Base-by-base conservation (phyloP, 352 stramenopile species). In the Phytophthora tentaculata region DNA sequence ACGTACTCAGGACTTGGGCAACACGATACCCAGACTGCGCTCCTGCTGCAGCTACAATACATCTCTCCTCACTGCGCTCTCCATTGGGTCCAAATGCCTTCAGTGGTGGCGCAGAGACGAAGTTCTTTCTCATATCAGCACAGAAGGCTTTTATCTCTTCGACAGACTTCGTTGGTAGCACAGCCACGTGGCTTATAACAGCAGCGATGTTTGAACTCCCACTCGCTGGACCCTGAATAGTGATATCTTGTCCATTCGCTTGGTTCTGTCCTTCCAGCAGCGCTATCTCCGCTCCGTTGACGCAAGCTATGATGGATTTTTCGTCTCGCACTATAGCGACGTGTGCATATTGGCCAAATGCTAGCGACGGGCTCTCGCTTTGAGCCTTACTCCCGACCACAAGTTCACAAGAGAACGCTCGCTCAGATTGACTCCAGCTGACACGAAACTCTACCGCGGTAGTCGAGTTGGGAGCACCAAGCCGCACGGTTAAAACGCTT, bases 11-110 rank as follows among this genome's bases (percentile, higher is more conserved):
- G 0, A 93, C 63, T 49, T 58, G 65, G 5, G 79, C 56, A 39
- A 93, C 77, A 23, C 80, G 76, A 71, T 83, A 92, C 3, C 73
- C 75, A 9, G 74, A 83, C 53, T 91, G 72, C 3, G 69, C 55
- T 9, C 20, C 63, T 14, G 80, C 84, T 48, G 56, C 68, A 49
- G 62, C 51, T 12, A 81, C 61, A 5, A 16, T 32, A 28, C 80
- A 92, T 3, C 20, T 63, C 41, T 79, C 69, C 29, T 67, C 77
- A 4, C 32, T 43, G 22, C 52, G 44, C 17, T 64, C 39, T 20
- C 83, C 83, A 22, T 76, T 57, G 0, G 65, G 17, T 5, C 73
- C 73, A 67, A 78, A 89, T 16, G 79, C 74, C 49, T 62, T 55
- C 1, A 94, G 67, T 4, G 82, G 78, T 23, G 77, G 72, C 44